Evolutionary conservation across 2,329 filamentous ascomycete species (phyloP).

Genomic region (Xylariaceae sp.): DNA sequence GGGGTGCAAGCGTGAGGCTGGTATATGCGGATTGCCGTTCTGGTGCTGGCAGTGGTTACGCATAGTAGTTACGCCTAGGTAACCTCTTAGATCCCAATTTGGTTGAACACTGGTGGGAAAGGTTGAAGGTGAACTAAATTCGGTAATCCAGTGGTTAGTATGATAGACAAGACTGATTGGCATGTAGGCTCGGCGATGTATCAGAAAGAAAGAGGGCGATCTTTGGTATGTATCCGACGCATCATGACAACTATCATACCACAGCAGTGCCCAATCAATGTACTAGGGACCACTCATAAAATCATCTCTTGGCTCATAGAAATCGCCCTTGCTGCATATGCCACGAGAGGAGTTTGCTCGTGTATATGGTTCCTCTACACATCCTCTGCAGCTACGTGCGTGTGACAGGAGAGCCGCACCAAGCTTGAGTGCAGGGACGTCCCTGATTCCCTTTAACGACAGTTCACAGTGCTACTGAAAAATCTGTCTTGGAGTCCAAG

Average conservation of each 20-base stretch:
- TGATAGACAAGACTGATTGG: background rate
- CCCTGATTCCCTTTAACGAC: slow-evolving; percentile 13
- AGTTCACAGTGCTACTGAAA: slow-evolving; percentile 16
- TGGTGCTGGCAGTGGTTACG: slow-evolving; percentile 24
- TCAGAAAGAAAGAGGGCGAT: background rate
- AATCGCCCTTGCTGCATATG: slow-evolving; percentile 6
- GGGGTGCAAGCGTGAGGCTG: slow-evolving; percentile 26
- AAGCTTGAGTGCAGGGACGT: slow-evolving; percentile 16
- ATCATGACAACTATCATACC: no score
- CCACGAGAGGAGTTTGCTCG: slow-evolving; percentile 2
- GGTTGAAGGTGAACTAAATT: background rate
- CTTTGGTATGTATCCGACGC: background rate
- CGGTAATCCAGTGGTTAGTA: background rate
- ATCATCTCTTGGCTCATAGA: background rate
- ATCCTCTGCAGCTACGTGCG: slow-evolving; percentile 16
- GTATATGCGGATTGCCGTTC: slow-evolving; percentile 34
- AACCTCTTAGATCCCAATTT: background rate
- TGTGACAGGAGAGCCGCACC: slow-evolving; percentile 27
- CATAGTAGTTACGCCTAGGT: background rate
- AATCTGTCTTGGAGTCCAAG: background rate
- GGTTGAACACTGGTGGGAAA: background rate
- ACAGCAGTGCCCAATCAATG: no score
- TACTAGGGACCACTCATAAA: background rate
- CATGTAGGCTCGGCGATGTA: background rate
- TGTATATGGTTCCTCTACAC: slow-evolving; percentile 11